These are phyloP conservation scores for Rhizoclosmatium globosum DNA, from an alignment of 192 early-diverging fungal genomes.

Conservation along the genomic window DNA sequence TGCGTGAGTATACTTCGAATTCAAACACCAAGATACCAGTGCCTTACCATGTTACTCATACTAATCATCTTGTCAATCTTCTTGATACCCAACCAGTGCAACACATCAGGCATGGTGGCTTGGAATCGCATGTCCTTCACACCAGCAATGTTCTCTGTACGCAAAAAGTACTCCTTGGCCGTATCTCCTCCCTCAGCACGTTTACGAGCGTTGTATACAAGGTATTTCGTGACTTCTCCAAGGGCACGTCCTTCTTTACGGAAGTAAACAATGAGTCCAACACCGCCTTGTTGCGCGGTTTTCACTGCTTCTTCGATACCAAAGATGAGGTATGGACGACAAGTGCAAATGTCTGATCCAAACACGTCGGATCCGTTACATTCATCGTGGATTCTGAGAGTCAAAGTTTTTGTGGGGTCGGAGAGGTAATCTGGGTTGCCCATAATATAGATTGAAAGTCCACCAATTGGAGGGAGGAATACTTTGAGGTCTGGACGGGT, in stretches of 20 bases:
- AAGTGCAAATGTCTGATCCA: slow-evolving; percentile 58
- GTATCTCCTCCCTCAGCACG: slow-evolving; percentile 80
- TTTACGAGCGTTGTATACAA: slow-evolving; percentile 95
- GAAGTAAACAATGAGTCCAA: slow-evolving; percentile 95
- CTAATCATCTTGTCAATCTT: slow-evolving; percentile 92
- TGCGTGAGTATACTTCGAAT: slow-evolving; percentile 26
- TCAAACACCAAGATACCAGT: slow-evolving; percentile 18
- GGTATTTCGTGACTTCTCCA: slow-evolving; percentile 95
- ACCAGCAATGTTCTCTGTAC: slow-evolving; percentile 86
- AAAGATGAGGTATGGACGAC: slow-evolving; percentile 65
- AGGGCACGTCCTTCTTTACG: slow-evolving; percentile 94
- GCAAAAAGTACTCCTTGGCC: slow-evolving; percentile 87
- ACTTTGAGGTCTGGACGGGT: slow-evolving; percentile 93
- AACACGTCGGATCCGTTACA: slow-evolving; percentile 79
- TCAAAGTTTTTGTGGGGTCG: slow-evolving; percentile 83
- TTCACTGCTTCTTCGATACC: slow-evolving; percentile 91
- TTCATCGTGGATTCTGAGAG: slow-evolving; percentile 92
- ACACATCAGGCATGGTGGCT: slow-evolving; percentile 93
- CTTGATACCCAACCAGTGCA: slow-evolving; percentile 94
- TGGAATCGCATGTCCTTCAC: slow-evolving; percentile 98
- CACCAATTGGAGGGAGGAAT: slow-evolving; percentile 93
- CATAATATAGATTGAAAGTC: slow-evolving; percentile 93
- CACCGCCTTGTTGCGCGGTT: slow-evolving; percentile 91
- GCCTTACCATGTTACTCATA: slow-evolving; percentile 56
- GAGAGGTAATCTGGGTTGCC: slow-evolving; percentile 82